Evolutionary conservation across 1,284 basidiomycete genomes (phyloP).

Genomic region (Cryptococcus neoformans): DNA sequence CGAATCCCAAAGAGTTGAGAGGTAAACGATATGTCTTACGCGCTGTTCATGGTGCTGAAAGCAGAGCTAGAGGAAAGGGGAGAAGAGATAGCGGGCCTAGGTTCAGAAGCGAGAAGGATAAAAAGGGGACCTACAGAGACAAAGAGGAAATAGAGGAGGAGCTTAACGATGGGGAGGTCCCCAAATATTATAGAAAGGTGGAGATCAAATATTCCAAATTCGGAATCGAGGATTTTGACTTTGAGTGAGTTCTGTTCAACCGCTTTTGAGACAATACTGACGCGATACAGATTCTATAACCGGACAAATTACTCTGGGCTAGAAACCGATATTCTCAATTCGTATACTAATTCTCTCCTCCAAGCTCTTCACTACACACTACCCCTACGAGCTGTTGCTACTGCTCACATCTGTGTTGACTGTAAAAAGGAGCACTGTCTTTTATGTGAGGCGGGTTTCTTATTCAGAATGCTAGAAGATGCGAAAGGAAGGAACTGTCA

Average conservation of each 20-base stretch:
- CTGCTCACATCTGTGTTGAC: slow-evolving; percentile 83
- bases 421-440: slow-evolving; percentile 89
- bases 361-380: slow-evolving; percentile 83
- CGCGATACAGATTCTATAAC: slow-evolving; percentile 73
- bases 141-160: slow-evolving; percentile 7
- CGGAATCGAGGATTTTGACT: slow-evolving; percentile 98
- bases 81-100: slow-evolving; percentile 55
- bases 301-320: slow-evolving; percentile 85
- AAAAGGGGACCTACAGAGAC: slow-evolving; percentile 33
- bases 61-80: slow-evolving; percentile 15
- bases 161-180: slow-evolving; percentile 56
- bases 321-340: slow-evolving; percentile 96
- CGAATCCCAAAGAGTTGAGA: slow-evolving; percentile 74
- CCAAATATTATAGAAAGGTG: slow-evolving; percentile 82
- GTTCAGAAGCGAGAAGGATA: slow-evolving; percentile 78
- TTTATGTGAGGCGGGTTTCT: slow-evolving; percentile 92
- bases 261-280: background rate
- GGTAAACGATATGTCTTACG: slow-evolving; percentile 74
- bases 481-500: slow-evolving; percentile 94
- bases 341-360: slow-evolving; percentile 91
- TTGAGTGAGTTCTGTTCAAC: slow-evolving; percentile 60
- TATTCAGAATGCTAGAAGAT: slow-evolving; percentile 93
- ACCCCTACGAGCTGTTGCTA: slow-evolving; percentile 77
- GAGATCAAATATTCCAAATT: slow-evolving; percentile 99
- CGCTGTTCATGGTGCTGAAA: slow-evolving; percentile 33